phyloP scores from a whole-genome alignment of 495 filamentous ascomycete genomes.

The Trichoderma gamsii region DNA sequence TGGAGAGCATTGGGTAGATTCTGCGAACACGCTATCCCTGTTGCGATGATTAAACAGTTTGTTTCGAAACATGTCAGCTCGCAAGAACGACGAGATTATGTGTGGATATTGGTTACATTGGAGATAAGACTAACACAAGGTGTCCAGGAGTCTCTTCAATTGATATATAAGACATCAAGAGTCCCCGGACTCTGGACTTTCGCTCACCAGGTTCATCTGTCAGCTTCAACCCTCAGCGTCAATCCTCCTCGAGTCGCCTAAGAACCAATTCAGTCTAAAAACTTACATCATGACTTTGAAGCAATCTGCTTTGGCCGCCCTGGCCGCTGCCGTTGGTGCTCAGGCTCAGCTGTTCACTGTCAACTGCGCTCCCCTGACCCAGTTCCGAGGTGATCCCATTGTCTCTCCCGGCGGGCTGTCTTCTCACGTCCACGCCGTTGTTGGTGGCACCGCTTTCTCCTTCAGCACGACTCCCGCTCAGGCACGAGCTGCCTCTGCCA shows the following conservation, averaged over 20 bases:
- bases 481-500: constrained; percentile 15
- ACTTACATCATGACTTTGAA: neutral
- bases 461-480: constrained; percentile 50
- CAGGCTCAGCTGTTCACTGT: constrained; percentile 6
- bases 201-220: neutral
- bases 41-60: neutral
- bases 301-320: neutral
- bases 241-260: neutral
- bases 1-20: neutral
- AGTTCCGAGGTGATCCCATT: constrained; percentile 60
- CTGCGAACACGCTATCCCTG: neutral
- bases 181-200: neutral
- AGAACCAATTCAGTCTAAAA: neutral
- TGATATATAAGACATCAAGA: neutral
- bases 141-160: neutral
- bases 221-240: neutral
- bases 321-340: neutral
- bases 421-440: constrained; percentile 60
- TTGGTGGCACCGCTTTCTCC: constrained; percentile 65
- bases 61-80: constrained; percentile 3
- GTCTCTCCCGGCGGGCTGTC: constrained; percentile 52
- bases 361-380: constrained; percentile 33
- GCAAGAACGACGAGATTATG: neutral
- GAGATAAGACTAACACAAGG: neutral
- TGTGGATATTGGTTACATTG: neutral